Base-by-base conservation (phyloP, 225 moss, liverwort and hornwort genomes). In the Antitrichia curtipendula region DNA sequence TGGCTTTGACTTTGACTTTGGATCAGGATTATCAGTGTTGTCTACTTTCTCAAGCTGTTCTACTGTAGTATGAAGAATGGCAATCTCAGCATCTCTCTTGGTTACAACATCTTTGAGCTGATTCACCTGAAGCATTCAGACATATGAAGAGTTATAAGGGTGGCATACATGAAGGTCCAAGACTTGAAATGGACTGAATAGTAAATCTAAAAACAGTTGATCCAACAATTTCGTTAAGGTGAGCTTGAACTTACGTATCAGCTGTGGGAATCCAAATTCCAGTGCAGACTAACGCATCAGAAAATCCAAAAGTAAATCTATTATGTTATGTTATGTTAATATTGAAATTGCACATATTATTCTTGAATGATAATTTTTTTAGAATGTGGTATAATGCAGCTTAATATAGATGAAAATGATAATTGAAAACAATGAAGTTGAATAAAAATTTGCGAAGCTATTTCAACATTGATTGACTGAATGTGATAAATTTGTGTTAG, bases 81-180 rank as follows among this genome's bases (percentile, higher is more conserved):
- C 79, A 63, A 92, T 91, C 87, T 94, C 92, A 62, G 84, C 84
- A 50, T 92, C 94, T 84, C 80, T 94, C 88, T 90, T 92, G n/a
- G 74, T 78, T 41, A 87, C 91, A 41, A 88, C 91, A 58, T 92
- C 92, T 84, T 90, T 94, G 72, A 94, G 94, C 64, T 90, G 94
- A 63, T 88, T 80, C 80, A 92, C 92, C 94, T 94, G 91, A 36
- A 87, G 60, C 84, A 85, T 57, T 87, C 19, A 43, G 38, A 77
- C 50, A 75, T 28, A 76, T 57, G n/a, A 63, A 64, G 32, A 76
- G 47, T 56, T 75, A 64, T 50, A 82, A 50, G 54, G 41, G 47
- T 71, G 80, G n/a, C 34, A 10, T 62, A 59, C 21, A 80, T 59
- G 20, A 59, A 79, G 41, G 79, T 59, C 40, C 59, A 28, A 41